phyloP scores from a whole-genome alignment of 2,329 filamentous ascomycete genomes.

The Xylariaceae sp. region DNA sequence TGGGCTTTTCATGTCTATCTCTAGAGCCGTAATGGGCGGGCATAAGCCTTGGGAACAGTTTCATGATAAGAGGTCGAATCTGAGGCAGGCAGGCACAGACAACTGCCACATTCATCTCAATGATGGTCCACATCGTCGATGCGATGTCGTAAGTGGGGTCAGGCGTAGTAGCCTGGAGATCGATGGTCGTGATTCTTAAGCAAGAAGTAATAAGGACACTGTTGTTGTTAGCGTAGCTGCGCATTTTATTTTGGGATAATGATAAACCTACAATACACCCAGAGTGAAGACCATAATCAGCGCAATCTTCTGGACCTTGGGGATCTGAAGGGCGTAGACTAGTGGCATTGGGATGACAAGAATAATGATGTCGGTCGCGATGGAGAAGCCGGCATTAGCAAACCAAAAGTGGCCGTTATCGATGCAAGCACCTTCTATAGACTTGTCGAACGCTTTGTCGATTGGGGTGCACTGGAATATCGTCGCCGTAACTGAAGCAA shows the following conservation, averaged over 20 bases:
- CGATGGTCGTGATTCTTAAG: constrained; percentile 44
- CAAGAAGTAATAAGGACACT: constrained; percentile 39
- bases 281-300: constrained; percentile 45
- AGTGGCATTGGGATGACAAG: constrained; percentile 45
- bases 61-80: constrained; percentile 35
- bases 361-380: constrained; percentile 45
- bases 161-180: constrained; percentile 34
- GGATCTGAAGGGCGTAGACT: constrained; percentile 43
- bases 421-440: constrained; percentile 37
- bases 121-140: constrained; percentile 42
- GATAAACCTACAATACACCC: constrained; percentile 43
- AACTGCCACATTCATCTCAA: constrained; percentile 43
- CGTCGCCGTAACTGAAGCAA: constrained; percentile 33
- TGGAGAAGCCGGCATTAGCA: constrained; percentile 45
- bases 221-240: constrained; percentile 5
- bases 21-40: constrained; percentile 23
- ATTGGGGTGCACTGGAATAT: constrained; percentile 39
- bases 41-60: constrained; percentile 34
- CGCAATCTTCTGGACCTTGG: constrained; percentile 41
- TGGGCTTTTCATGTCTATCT: constrained; percentile 11
- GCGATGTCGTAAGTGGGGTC: constrained; percentile 38
- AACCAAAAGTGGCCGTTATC: constrained; percentile 45
- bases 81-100: constrained; percentile 42
- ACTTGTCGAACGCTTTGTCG: constrained; percentile 35
- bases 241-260: background rate